A percentile compares a stretch with the other conserved stretches of the same genome.
These are phyloP conservation scores for Dictyostelium brefeldianum DNA, from an alignment of 78 protist species.

Conservation along the genomic window DNA sequence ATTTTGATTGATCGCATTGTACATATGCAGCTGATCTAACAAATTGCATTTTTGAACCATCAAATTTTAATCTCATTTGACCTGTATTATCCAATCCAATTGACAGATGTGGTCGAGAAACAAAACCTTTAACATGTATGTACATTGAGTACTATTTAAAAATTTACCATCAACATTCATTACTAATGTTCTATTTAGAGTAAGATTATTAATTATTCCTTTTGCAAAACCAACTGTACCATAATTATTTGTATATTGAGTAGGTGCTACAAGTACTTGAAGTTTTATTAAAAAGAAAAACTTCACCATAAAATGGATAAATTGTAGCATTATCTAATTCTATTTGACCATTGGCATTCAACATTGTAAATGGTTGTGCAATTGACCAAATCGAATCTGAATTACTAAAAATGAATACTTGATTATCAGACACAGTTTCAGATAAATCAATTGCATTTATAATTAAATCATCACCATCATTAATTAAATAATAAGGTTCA, in stretches of 20 bases:
- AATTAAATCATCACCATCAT: background rate
- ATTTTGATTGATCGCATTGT: background rate
- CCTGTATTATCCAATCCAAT: background rate
- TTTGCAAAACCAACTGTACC: background rate
- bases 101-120: background rate
- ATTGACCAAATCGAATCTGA: background rate
- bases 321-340: background rate
- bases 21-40: background rate
- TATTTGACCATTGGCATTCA: background rate
- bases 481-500: background rate
- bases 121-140: background rate
- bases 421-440: background rate
- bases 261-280: background rate
- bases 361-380: background rate
- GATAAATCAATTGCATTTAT: background rate
- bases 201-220: background rate
- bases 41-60: background rate
- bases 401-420: background rate
- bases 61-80: background rate
- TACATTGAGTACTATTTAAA: background rate
- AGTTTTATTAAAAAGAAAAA: background rate
- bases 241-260: background rate
- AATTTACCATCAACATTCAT: background rate
- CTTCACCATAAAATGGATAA: background rate
- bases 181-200: background rate